Conservation (phyloP, 2,329 filamentous ascomycete species). For the Berkeleyomyces rouxiae region DNA sequence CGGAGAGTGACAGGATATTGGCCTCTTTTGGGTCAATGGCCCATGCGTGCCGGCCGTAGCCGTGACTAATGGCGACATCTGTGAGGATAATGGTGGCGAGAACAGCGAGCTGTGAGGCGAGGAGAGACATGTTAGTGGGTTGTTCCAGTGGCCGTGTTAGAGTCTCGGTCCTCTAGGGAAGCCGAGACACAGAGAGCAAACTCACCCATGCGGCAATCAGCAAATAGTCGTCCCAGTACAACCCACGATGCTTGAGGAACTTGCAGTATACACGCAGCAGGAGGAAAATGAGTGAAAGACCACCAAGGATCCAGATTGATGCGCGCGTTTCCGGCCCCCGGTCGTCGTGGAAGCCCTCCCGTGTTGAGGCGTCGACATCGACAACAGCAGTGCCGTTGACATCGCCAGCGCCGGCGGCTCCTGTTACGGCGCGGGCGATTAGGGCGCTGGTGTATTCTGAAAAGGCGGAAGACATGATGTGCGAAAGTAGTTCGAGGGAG, state of each 20-base stretch:
- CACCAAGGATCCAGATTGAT: conserved; percentile 13
- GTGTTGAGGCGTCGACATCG: background rate
- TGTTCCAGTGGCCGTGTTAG: too few relatives aligned
- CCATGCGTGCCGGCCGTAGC: conserved; percentile 15
- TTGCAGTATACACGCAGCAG: conserved; percentile 24
- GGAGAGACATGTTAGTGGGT: background rate
- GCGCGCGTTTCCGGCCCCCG: conserved; percentile 1
- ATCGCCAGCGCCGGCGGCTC: conserved; percentile 11
- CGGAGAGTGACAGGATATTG: conserved; percentile 5
- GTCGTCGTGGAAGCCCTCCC: conserved; percentile 8
- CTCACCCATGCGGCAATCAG: conserved; percentile 20
- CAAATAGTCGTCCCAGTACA: conserved; percentile 25
- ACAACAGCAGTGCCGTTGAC: conserved; percentile 1
- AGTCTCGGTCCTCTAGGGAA: background rate
- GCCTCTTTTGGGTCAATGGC: conserved; percentile 8
- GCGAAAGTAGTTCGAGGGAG: too few relatives aligned
- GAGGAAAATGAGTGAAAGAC: conserved; percentile 15
- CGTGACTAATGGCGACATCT: conserved; percentile 13
- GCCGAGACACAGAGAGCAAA: background rate
- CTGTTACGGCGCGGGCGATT: conserved; percentile 5
- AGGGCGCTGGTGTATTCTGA: background rate
- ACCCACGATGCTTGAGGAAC: conserved; percentile 20
- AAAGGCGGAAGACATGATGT: background rate
- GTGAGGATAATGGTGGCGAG: conserved; percentile 13
- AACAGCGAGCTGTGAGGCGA: background rate